Evolutionary conservation across 768 basidiomycete genomes (phyloP).

Genomic region (Pleurotus eryngii): DNA sequence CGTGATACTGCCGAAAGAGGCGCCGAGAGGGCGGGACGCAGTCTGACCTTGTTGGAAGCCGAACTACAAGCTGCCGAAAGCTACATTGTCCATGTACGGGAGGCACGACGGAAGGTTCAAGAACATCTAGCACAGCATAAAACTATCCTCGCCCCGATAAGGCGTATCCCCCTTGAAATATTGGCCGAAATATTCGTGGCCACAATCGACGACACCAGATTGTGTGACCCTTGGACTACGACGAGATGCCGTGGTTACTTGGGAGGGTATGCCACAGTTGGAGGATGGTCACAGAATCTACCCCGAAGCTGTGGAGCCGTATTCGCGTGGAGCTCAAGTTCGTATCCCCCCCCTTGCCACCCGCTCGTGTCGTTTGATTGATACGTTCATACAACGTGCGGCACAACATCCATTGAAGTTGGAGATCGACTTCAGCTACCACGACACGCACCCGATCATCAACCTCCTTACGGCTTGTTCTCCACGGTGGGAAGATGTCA

Average conservation of each 20-base stretch:
- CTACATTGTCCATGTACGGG: background rate
- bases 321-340: background rate
- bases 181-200: conserved; percentile 1
- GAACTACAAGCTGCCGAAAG: background rate
- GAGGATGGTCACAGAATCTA: background rate
- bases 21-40: background rate
- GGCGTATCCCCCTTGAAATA: conserved; percentile 4
- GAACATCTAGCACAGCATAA: background rate
- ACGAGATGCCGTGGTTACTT: conserved; percentile 1
- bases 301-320: conserved; percentile 1
- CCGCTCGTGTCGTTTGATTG: background rate
- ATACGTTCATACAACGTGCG: background rate
- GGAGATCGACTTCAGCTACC: background rate
- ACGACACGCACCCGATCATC: conserved; percentile 3
- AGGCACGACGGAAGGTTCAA: background rate
- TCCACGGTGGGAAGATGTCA: conserved; percentile 3
- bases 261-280: conserved; percentile 1
- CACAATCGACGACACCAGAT: background rate
- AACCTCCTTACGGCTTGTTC: background rate
- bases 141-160: background rate
- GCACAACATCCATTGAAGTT: background rate
- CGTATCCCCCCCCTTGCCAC: background rate
- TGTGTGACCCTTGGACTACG: background rate
- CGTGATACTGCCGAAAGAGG: background rate
- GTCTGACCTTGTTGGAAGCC: background rate